Conservation (phyloP, 176 grass and related monocot genomes). For the Cenchrus americanus region DNA sequence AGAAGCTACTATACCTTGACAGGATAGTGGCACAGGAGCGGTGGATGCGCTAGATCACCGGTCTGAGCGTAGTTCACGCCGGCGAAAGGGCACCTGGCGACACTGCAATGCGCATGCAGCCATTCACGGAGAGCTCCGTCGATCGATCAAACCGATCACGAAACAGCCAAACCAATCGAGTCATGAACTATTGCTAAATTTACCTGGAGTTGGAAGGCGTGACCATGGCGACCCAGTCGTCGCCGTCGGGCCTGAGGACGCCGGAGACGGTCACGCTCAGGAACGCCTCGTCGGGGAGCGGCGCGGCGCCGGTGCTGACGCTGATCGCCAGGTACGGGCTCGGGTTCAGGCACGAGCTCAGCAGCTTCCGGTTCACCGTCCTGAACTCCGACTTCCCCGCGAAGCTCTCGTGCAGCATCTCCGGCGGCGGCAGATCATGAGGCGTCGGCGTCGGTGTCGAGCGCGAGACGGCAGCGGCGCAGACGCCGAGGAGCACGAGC, state of each 20-base stretch:
- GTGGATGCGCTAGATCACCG: slow-evolving; percentile 63
- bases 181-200: background rate
- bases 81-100: slow-evolving; percentile 54
- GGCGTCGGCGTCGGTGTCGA: background rate
- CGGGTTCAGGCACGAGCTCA: slow-evolving; percentile 45
- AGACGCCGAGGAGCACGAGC: slow-evolving; percentile 31
- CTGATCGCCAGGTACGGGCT: slow-evolving; percentile 58
- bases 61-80: slow-evolving; percentile 58
- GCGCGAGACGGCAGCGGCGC: background rate
- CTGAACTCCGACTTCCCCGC: slow-evolving; percentile 73
- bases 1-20: slow-evolving; percentile 60
- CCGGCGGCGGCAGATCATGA: background rate
- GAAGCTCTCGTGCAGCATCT: slow-evolving; percentile 47
- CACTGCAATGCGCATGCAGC: slow-evolving; percentile 44
- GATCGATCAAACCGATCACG: background rate
- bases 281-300: slow-evolving; percentile 66
- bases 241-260: slow-evolving; percentile 43
- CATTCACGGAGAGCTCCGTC: background rate
- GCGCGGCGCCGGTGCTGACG: slow-evolving; percentile 29
- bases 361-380: slow-evolving; percentile 66
- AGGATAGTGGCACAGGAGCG: slow-evolving; percentile 87
- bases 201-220: slow-evolving; percentile 76
- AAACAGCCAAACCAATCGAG: background rate
- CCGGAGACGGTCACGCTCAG: slow-evolving; percentile 65
- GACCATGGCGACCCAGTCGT: slow-evolving; percentile 83